These are phyloP conservation scores for Penicillium goetzii DNA, from an alignment of 495 filamentous ascomycete genomes.

Conservation along the genomic window DNA sequence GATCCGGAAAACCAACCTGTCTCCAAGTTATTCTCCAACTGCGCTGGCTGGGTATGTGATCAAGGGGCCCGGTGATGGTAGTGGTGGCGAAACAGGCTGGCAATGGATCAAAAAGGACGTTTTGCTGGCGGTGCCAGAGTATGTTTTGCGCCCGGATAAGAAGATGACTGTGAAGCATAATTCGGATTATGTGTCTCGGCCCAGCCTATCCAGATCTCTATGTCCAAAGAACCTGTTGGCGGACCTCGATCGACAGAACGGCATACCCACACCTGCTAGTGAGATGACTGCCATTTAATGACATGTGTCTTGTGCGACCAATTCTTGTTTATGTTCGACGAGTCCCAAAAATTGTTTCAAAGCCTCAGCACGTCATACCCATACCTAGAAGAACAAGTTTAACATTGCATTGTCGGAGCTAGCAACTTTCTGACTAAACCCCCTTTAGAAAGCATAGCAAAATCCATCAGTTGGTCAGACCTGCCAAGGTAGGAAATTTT, in stretches of 20 bases:
- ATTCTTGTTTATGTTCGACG: not conserved
- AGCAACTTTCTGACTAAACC: too few relatives aligned
- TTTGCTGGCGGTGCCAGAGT: not conserved
- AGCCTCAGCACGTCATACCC: too few relatives aligned
- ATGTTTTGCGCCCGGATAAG: slow-evolving; percentile 5
- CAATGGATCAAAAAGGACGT: slow-evolving; percentile 2
- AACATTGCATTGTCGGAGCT: too few relatives aligned
- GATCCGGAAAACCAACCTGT: slow-evolving; percentile 1
- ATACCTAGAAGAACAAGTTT: too few relatives aligned
- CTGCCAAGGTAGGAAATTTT: too few relatives aligned
- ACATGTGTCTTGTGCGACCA: not conserved
- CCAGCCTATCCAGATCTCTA: slow-evolving; percentile 7
- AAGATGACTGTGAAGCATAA: slow-evolving; percentile 4
- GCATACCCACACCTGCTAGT: not conserved
- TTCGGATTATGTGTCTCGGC: not conserved
- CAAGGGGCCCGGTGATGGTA: not conserved
- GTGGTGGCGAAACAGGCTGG: slow-evolving; percentile 3
- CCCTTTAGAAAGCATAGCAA: not conserved
- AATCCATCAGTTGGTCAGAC: too few relatives aligned
- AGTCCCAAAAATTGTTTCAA: too few relatives aligned
- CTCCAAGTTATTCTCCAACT: slow-evolving; percentile 1
- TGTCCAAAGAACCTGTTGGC: slow-evolving; percentile 7
- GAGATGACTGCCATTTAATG: not conserved
- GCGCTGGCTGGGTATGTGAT: slow-evolving; percentile 7
- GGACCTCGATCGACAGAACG: slow-evolving; percentile 7